phyloP scores from a whole-genome alignment of 1,284 basidiomycete species.

The Earliella scabrosa region DNA sequence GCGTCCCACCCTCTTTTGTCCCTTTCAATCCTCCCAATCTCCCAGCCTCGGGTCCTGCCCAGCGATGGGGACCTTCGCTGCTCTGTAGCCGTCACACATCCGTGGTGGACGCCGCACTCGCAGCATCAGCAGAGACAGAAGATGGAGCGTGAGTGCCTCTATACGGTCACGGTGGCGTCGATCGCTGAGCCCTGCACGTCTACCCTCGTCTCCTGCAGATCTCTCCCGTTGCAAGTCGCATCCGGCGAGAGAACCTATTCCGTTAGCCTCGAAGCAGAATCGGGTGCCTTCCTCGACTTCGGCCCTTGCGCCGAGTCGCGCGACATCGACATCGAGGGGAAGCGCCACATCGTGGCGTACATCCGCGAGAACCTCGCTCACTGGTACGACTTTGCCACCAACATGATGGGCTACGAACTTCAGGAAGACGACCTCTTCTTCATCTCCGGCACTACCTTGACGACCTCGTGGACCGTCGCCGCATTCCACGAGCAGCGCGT shows the following conservation, averaged over 20 bases:
- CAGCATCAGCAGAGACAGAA: too few relatives aligned
- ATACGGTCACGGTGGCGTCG: too few relatives aligned
- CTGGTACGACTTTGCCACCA: conserved; percentile 25
- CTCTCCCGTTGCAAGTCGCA: too few relatives aligned
- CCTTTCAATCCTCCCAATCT: conserved; percentile 8
- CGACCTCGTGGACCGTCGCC: conserved; percentile 10
- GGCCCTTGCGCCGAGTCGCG: not conserved
- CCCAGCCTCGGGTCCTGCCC: not conserved
- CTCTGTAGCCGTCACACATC: too few relatives aligned
- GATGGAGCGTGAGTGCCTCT: too few relatives aligned
- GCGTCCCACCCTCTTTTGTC: conserved; percentile 9
- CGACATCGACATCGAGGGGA: conserved; percentile 12
- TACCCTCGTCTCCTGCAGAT: too few relatives aligned
- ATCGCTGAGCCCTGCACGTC: too few relatives aligned
- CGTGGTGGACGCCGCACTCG: too few relatives aligned
- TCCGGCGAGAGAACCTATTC: conserved; percentile 5
- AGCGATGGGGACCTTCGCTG: too few relatives aligned
- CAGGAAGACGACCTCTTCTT: conserved; percentile 26
- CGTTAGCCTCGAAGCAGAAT: conserved; percentile 10
- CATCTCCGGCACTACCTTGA: conserved; percentile 30
- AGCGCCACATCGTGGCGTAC: conserved; percentile 18
- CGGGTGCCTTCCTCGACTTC: not conserved
- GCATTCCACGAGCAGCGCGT: conserved; percentile 8
- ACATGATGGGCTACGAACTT: conserved; percentile 12
- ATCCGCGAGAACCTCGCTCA: conserved; percentile 19